Percentiles rank a stretch among this genome's conserved stretches.
phyloP scores from a whole-genome alignment of 2,329 filamentous ascomycete genomes.

The Fusarium anthophilum region DNA sequence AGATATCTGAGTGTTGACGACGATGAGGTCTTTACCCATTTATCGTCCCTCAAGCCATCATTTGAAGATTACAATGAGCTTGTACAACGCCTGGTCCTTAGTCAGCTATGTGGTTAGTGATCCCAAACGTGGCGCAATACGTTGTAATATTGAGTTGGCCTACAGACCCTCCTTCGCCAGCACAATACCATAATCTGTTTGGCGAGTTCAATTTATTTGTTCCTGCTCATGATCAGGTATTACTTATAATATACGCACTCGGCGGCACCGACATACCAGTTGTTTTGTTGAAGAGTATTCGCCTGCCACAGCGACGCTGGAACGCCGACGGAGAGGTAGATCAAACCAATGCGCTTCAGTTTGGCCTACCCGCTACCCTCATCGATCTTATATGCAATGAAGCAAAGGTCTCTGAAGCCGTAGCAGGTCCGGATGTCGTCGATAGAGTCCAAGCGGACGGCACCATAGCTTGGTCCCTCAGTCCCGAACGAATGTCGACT shows the following conservation, averaged over 20 bases:
- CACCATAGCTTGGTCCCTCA: conserved; percentile 27
- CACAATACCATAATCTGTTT: conserved; percentile 37
- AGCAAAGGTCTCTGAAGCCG: not conserved
- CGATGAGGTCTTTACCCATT: conserved; percentile 40
- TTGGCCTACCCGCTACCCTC: conserved; percentile 31
- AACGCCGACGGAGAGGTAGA: conserved; percentile 36
- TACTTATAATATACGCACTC: conserved; percentile 36
- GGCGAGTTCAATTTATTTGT: conserved; percentile 35
- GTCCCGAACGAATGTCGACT: not conserved
- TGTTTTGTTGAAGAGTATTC: conserved; percentile 31
- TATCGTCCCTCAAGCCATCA: conserved; percentile 23
- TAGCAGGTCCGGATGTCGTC: not conserved
- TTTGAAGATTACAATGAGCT: conserved; percentile 22
- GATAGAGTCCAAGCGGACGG: conserved; percentile 20
- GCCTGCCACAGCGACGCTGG: conserved; percentile 37
- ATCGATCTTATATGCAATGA: conserved; percentile 30
- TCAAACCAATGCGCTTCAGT: conserved; percentile 21
- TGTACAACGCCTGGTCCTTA: conserved; percentile 32
- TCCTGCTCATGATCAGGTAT: conserved; percentile 31
- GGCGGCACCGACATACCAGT: conserved; percentile 33
- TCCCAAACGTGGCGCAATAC: accelerated
- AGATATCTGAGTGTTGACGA: conserved; percentile 47
- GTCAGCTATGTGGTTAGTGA: conserved; percentile 15
- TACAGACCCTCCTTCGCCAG: not conserved
- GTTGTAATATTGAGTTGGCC: not conserved